These are phyloP conservation scores for Zymoseptoria ardabiliae DNA, from an alignment of 2,329 filamentous ascomycete genomes.

Conservation along the genomic window DNA sequence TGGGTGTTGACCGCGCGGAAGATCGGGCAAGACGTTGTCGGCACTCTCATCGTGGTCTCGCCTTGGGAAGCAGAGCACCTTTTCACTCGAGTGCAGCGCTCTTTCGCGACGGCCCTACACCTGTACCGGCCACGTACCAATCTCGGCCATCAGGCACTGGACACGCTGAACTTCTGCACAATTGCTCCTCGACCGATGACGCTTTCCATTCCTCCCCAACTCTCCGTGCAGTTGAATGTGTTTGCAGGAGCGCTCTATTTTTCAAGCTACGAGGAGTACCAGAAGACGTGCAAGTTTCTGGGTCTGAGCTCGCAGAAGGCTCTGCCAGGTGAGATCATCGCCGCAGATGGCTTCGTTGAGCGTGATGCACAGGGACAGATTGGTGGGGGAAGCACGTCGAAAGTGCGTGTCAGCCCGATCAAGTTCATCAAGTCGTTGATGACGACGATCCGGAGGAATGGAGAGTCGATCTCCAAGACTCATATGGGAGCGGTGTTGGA, in stretches of 20 bases:
- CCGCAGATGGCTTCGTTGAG: slow-evolving; percentile 19
- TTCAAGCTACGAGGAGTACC: slow-evolving; percentile 47
- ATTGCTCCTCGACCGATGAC: neutral
- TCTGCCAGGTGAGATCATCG: slow-evolving; percentile 10
- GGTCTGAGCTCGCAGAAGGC: slow-evolving; percentile 10
- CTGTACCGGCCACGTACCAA: slow-evolving; percentile 46
- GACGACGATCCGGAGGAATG: slow-evolving; percentile 17
- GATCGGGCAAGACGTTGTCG: slow-evolving; percentile 3
- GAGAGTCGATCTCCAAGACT: slow-evolving; percentile 20
- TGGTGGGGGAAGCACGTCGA: slow-evolving; percentile 10
- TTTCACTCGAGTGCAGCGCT: slow-evolving; percentile 33
- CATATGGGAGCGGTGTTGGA: slow-evolving; percentile 23
- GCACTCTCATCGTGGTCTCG: slow-evolving; percentile 49
- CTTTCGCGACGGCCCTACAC: slow-evolving; percentile 32
- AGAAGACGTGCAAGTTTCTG: slow-evolving; percentile 8
- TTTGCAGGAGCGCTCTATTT: slow-evolving; percentile 65
- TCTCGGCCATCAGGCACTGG: slow-evolving; percentile 34
- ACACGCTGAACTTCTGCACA: slow-evolving; percentile 36
- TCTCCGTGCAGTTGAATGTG: slow-evolving; percentile 50
- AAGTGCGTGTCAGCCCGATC: slow-evolving; percentile 16
- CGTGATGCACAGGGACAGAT: slow-evolving; percentile 8
- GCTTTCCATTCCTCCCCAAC: slow-evolving; percentile 13
- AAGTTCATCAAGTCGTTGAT: slow-evolving; percentile 19
- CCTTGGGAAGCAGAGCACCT: slow-evolving; percentile 53
- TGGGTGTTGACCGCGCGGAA: slow-evolving; percentile 43